Base-by-base conservation (phyloP, 108 stramenopile genomes). In the Discostella stelligeroides region DNA sequence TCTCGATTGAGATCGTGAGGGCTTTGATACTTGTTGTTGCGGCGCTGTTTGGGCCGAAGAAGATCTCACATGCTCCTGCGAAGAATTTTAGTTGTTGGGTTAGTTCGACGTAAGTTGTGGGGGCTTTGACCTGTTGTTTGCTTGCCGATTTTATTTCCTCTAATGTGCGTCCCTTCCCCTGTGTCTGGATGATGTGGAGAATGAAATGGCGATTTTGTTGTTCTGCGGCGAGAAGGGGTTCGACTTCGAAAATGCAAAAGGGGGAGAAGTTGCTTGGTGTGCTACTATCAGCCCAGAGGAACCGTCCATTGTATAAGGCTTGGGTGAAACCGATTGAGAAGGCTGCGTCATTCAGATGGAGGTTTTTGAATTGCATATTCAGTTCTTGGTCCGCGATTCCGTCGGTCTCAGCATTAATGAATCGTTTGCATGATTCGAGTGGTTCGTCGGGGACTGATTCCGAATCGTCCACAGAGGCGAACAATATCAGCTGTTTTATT, bases 61-160 rank as follows among this genome's bases (percentile, higher is more conserved):
- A 38, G 1, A 56, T 56, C 0, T 30, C 7, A 7, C 15, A 37
- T 0, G 30, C 34, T 17, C 29, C 37, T 4, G n/a, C 11, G 1
- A 56, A 37, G 34, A 37, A 37, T 1, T 38, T 56, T 0, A 56
- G 28, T 15, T 38, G 28, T 0, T 1, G 11, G 8, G 5, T 15
- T 14, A 56, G 0, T 0, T 56, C 28, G 28, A 28, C n/a, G 12
- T 28, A 13, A 3, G 15, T 38, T 1, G 34, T 56, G 1, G 55
- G 55, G 1, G 55, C 34, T 14, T 37, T n/a, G 1, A 56, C 55
- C 37, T 56, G 2, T 34, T 56, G 55, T 17, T 56, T 56, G 28
- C 17, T 56, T 13, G 29, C 25, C 1, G 34, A 29, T 3, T 56
- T 56, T 7, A 38, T 56, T 14, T 56, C 55, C 8, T 54, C 25